Conservation (phyloP, 2,329 filamentous ascomycete genomes). For the Ophiostoma pallidulum region DNA sequence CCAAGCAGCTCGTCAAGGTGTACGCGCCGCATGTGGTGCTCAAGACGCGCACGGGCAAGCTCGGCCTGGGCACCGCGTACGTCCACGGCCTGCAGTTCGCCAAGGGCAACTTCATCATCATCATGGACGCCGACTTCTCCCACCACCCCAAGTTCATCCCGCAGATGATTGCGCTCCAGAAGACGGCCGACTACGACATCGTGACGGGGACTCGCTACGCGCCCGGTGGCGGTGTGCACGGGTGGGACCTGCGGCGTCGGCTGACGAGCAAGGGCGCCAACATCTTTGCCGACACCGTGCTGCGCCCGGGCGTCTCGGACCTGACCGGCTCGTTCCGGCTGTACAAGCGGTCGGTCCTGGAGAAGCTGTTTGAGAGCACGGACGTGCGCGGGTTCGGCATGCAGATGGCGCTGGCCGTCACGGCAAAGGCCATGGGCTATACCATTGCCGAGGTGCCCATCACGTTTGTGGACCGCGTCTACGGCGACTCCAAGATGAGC, state of each 20-base stretch:
- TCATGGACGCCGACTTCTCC: constrained; percentile 99
- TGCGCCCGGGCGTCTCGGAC: constrained; percentile 89
- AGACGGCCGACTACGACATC: constrained; percentile 76
- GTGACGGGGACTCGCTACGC: constrained; percentile 95
- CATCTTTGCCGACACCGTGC: constrained; percentile 87
- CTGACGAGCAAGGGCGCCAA: constrained; percentile 82
- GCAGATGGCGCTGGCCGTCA: constrained; percentile 99
- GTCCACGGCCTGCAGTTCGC: constrained; percentile 87
- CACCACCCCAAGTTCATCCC: constrained; percentile 99
- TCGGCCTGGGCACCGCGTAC: constrained; percentile 94
- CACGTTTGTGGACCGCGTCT: constrained; percentile 88
- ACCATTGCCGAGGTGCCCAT: constrained; percentile 94
- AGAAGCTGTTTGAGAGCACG: constrained; percentile 82
- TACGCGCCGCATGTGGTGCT: constrained; percentile 75
- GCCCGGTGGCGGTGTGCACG: constrained; percentile 79
- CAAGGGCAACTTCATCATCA: constrained; percentile 92
- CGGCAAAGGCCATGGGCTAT: constrained; percentile 91
- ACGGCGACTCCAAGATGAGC: constrained; percentile 86
- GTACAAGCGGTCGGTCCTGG: constrained; percentile 83
- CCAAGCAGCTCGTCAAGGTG: constrained; percentile 77
- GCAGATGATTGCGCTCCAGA: constrained; percentile 78
- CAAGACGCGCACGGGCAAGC: constrained; percentile 84
- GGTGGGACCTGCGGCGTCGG: constrained; percentile 91
- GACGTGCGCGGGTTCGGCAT: constrained; percentile 97
- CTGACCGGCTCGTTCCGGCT: constrained; percentile 89